These are phyloP conservation scores for Phytophthora megakarya DNA, from an alignment of 352 stramenopile genomes.

Conservation along the genomic window DNA sequence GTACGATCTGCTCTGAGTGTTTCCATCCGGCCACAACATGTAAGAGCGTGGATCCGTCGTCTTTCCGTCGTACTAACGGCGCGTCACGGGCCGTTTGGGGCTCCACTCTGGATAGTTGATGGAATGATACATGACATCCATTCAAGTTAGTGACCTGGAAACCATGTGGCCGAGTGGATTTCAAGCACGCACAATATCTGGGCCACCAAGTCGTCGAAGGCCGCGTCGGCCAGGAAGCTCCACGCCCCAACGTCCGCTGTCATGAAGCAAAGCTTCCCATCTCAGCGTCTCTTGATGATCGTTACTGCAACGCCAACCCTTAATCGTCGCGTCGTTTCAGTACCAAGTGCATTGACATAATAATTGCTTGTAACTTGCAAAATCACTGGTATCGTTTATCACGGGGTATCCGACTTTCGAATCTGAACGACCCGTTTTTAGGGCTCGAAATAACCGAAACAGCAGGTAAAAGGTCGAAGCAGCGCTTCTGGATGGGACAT, in stretches of 20 bases:
- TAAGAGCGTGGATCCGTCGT: constrained; percentile 59
- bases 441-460: background rate
- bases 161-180: background rate
- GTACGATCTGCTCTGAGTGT: constrained; percentile 57
- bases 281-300: constrained; percentile 3
- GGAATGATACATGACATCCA: constrained; percentile 12
- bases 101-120: constrained; percentile 41
- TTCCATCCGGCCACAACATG: constrained; percentile 61
- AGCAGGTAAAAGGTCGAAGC: constrained; percentile 1
- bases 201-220: constrained; percentile 54
- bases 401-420: background rate
- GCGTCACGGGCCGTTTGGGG: constrained; percentile 38
- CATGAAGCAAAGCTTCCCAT: constrained; percentile 30
- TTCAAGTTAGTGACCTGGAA: constrained; percentile 1
- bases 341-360: background rate
- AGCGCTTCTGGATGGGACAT: too few relatives aligned
- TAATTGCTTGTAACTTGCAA: background rate
- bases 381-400: background rate
- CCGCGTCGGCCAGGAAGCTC: constrained; percentile 40
- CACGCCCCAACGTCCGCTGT: constrained; percentile 21
- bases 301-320: background rate
- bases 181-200: constrained; percentile 49
- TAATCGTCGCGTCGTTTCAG: background rate
- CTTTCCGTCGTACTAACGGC: constrained; percentile 19
- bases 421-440: background rate